Percentiles rank a stretch among this genome's conserved stretches.
These are phyloP conservation scores for Capsella bursapastoris DNA, from an alignment of 345 rosid species.

Conservation along the genomic window DNA sequence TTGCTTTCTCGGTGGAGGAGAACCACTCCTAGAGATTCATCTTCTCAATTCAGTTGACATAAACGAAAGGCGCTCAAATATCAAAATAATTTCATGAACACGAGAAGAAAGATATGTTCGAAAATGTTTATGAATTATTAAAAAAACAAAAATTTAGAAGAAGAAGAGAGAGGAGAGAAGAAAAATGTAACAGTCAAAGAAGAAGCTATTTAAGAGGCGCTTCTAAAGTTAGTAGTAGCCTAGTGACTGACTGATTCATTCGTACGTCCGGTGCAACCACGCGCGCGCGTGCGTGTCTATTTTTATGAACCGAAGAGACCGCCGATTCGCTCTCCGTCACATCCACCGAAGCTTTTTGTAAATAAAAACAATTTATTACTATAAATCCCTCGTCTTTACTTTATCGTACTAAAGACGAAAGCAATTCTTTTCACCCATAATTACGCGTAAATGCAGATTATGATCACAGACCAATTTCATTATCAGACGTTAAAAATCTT, in stretches of 20 bases:
- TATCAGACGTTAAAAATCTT: too few relatives aligned
- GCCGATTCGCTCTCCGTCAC: slow-evolving; percentile 37
- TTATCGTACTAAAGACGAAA: neutral
- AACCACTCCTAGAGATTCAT: neutral
- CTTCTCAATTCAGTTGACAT: neutral
- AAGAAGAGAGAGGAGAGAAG: neutral
- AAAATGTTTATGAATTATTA: neutral
- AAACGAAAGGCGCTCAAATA: too few relatives aligned
- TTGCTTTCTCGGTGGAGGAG: neutral
- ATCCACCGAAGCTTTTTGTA: neutral
- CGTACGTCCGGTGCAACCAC: slow-evolving; percentile 11
- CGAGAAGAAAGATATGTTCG: neutral
- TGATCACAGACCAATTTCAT: too few relatives aligned
- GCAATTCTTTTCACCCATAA: neutral
- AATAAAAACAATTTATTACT: too few relatives aligned
- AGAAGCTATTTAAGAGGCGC: slow-evolving; percentile 16
- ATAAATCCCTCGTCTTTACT: too few relatives aligned
- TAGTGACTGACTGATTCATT: slow-evolving; percentile 5
- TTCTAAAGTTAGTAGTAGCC: neutral
- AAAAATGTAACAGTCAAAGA: slow-evolving; percentile 2
- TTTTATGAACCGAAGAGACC: neutral
- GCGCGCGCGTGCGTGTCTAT: slow-evolving; percentile 28
- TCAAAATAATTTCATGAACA: too few relatives aligned
- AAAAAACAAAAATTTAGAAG: neutral
- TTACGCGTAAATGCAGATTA: neutral